These are phyloP conservation scores for Cadophora gregata DNA, from an alignment of 2,329 filamentous ascomycete genomes.

Conservation along the genomic window DNA sequence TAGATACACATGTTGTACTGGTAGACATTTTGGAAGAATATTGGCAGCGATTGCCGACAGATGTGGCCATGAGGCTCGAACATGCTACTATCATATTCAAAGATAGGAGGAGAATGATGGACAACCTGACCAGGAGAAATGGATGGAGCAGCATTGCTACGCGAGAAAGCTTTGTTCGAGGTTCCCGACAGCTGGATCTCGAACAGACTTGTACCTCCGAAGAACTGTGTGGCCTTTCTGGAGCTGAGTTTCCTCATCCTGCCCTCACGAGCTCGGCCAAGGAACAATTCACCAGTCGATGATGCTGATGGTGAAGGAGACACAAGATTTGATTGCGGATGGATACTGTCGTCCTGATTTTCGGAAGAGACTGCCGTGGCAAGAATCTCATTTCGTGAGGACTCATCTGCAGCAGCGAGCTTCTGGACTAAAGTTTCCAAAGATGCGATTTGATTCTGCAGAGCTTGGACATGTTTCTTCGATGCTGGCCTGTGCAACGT, in stretches of 20 bases:
- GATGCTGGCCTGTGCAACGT: constrained; percentile 49
- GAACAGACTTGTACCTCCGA: constrained; percentile 55
- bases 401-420: constrained; percentile 49
- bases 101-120: constrained; percentile 5
- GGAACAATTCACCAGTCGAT: constrained; percentile 26
- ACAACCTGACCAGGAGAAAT: neutral
- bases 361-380: constrained; percentile 44
- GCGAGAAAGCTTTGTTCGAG: neutral
- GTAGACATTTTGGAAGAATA: constrained; percentile 56
- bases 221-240: constrained; percentile 53
- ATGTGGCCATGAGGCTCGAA: constrained; percentile 53
- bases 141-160: neutral
- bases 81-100: constrained; percentile 28
- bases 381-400: constrained; percentile 51
- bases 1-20: constrained; percentile 58
- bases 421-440: constrained; percentile 53
- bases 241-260: constrained; percentile 48
- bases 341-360: constrained; percentile 22
- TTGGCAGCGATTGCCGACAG: constrained; percentile 53
- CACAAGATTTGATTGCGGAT: neutral
- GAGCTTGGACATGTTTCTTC: constrained; percentile 53
- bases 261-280: constrained; percentile 46
- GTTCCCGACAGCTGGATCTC: constrained; percentile 43
- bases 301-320: constrained; percentile 21
- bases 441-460: constrained; percentile 54